These are phyloP conservation scores for Candida anglica DNA, from an alignment of 805 yeast genomes.

Conservation along the genomic window DNA sequence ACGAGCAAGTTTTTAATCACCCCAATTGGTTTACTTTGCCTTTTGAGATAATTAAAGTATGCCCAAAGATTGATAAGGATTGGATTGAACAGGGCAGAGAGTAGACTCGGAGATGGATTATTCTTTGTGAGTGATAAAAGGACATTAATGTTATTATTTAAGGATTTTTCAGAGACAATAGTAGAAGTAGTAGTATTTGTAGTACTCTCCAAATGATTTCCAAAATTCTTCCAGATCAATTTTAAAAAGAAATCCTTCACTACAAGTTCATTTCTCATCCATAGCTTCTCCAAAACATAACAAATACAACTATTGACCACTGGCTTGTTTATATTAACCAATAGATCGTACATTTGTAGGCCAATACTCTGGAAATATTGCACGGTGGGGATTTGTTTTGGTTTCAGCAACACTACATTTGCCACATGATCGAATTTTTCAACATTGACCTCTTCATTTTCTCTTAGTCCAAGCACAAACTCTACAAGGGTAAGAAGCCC, in stretches of 20 bases:
- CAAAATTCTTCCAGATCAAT: constrained; percentile 42
- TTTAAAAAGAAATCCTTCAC: constrained; percentile 57
- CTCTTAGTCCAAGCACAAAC: constrained; percentile 72
- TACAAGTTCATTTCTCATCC: constrained; percentile 45
- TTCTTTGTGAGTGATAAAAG: constrained; percentile 56
- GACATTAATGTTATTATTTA: constrained; percentile 64
- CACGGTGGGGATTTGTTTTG: constrained; percentile 42
- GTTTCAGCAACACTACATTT: constrained; percentile 61
- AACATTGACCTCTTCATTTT: constrained; percentile 62
- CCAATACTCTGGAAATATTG: constrained; percentile 60
- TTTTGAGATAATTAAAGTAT: constrained; percentile 34
- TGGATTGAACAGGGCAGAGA: constrained; percentile 23
- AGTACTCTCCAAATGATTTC: constrained; percentile 22
- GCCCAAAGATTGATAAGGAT: constrained; percentile 40
- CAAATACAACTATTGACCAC: constrained; percentile 53
- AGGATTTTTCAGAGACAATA: constrained; percentile 41
- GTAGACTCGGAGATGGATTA: constrained; percentile 20
- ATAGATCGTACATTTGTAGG: constrained; percentile 55
- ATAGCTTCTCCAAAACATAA: constrained; percentile 50
- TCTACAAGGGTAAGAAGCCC: constrained; percentile 78
- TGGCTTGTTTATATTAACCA: constrained; percentile 60
- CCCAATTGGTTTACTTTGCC: constrained; percentile 24
- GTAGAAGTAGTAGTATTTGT: constrained; percentile 17
- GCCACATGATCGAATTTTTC: constrained; percentile 65
- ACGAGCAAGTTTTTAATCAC: constrained; percentile 36